Evolutionary conservation across 108 stramenopile species (phyloP).

Genomic region (Nitzschia putrida): DNA sequence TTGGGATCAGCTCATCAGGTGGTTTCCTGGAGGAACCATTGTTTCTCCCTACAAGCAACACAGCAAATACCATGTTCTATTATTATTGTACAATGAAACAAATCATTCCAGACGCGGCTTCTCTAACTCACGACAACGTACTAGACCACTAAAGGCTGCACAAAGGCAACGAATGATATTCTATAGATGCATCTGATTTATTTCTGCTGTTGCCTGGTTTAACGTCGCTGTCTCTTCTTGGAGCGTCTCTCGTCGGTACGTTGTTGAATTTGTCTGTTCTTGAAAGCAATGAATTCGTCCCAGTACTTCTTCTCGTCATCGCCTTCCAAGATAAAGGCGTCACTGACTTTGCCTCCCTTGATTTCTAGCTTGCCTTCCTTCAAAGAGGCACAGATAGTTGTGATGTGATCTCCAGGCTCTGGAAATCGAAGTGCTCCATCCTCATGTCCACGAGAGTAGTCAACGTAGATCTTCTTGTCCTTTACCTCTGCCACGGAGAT

Average conservation of each 20-base stretch:
- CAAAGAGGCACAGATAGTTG: conserved; percentile 60
- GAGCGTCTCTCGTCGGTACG: conserved; percentile 57
- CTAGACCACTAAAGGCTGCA: no score
- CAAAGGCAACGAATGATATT: no score
- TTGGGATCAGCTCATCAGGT: no score
- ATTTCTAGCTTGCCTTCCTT: conserved; percentile 63
- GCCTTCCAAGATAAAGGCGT: conserved; percentile 69
- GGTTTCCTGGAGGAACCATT: no score
- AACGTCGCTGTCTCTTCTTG: conserved; percentile 1
- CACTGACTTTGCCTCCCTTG: conserved; percentile 59
- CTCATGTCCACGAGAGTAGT: conserved; percentile 73
- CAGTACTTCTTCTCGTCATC: conserved; percentile 88
- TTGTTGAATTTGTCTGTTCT: conserved; percentile 65
- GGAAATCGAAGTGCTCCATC: conserved; percentile 76
- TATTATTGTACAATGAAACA: no score
- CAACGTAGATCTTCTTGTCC: conserved; percentile 77
- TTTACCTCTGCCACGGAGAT: conserved; percentile 62
- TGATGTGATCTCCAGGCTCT: conserved; percentile 52
- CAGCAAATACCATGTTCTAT: no score
- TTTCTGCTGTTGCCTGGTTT: background rate
- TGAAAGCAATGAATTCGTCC: conserved; percentile 73
- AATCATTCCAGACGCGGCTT: no score
- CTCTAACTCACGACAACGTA: no score
- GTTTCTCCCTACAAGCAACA: no score
- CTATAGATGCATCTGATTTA: background rate